Percentiles rank a stretch among this genome's conserved stretches.
These are phyloP conservation scores for Pseudogymnoascus verrucosus DNA, from an alignment of 2,329 filamentous ascomycete genomes.

Conservation along the genomic window DNA sequence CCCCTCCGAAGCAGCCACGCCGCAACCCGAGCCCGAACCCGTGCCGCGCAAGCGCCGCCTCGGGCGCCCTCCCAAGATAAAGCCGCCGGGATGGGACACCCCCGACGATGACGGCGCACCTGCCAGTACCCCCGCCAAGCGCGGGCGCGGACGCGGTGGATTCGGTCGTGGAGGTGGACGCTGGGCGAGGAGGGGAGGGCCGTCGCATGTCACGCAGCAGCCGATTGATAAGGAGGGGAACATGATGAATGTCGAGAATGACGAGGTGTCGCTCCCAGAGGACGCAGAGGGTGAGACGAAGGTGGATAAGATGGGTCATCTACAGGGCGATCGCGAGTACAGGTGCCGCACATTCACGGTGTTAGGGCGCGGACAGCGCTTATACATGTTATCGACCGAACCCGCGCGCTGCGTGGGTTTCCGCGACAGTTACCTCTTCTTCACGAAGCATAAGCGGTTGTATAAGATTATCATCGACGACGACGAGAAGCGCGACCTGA, in stretches of 20 bases:
- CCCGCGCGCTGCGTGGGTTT: conserved; percentile 95
- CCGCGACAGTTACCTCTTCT: conserved; percentile 96
- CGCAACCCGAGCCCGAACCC: conserved; percentile 35
- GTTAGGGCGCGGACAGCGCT: conserved; percentile 68
- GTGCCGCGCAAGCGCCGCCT: conserved; percentile 65
- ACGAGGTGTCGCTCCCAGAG: conserved; percentile 83
- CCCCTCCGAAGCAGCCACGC: conserved; percentile 30
- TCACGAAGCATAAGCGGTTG: conserved; percentile 92
- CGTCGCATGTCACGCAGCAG: conserved; percentile 71
- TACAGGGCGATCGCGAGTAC: conserved; percentile 81
- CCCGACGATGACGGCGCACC: conserved; percentile 43
- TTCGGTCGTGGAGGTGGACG: conserved; percentile 49
- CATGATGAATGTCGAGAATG: conserved; percentile 79
- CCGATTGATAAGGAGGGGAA: conserved; percentile 92
- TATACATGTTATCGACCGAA: conserved; percentile 98
- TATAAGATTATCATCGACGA: conserved; percentile 98
- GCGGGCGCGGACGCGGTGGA: conserved; percentile 58
- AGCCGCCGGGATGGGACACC: conserved; percentile 68
- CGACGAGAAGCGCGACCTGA: conserved; percentile 93
- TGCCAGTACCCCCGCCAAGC: conserved; percentile 39
- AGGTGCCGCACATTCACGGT: conserved; percentile 93
- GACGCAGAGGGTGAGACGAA: conserved; percentile 86
- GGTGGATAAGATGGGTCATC: conserved; percentile 80
- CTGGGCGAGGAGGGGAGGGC: conserved; percentile 59
- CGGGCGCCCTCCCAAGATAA: conserved; percentile 81